Evolutionary conservation across 257 asterid genomes (phyloP), one percentile per base, ranked within the genome.

Genomic region (Thymus mandschuricus): DNA sequence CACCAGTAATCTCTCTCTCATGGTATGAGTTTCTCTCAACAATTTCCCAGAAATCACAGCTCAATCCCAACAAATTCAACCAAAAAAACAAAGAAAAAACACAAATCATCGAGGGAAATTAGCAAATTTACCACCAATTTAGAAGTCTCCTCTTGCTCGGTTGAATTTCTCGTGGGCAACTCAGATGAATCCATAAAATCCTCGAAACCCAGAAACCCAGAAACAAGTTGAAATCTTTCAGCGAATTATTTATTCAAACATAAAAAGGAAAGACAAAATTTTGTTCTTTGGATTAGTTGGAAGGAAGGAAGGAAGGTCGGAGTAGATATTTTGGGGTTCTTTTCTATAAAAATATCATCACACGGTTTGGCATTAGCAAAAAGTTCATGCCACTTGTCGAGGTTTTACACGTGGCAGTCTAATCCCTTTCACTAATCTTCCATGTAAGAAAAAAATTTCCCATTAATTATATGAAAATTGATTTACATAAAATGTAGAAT

Each of bases 401-500:
- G n/a, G 70, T 70, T 79, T 85, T 79, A 79, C 86, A 81, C 83
- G 80, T 81, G 80, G 60, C 81, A 15, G 57, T 28, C 55, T 9
- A 51, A 15, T 6, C 41, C 21, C 21, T 21, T 21, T 21, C 21
- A 21, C 21, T 21, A 21, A 10, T 30, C 7, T 57, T 57, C 61
- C 62, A 59, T 59, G 45, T 31, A 33, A 13, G 45, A 59, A 33
- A 59, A 7, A 35, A 35, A 3, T 38, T 38, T 38, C 41, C 6
- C 7, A 38, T 4, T 38, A 38, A 4, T 38, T 38, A 38, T 38
- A 38, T 5, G 41, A 38, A 38, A 38, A 38, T 2, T 4, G 6
- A 38, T 38, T 38, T 4, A 7, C 28, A 21, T 21, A 27, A 60
- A 12, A 5, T 60, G 12, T 21, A 21, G 29, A 38, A 38, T 38